phyloP scores from a whole-genome alignment of 2,329 filamentous ascomycete species.

The Pseudogymnoascus sp. region DNA sequence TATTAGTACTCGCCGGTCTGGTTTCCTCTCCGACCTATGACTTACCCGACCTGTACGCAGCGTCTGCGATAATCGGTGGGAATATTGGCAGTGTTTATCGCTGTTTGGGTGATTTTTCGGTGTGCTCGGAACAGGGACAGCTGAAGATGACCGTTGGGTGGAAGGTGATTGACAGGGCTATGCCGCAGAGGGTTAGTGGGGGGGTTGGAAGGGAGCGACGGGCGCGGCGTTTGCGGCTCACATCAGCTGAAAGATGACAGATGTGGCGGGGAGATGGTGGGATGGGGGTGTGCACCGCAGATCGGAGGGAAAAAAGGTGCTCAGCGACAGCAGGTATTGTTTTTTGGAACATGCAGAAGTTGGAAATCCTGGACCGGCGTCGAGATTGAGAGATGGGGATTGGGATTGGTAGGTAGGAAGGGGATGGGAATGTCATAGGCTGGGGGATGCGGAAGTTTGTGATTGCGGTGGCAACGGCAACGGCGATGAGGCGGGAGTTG shows the following conservation, averaged over 20 bases:
- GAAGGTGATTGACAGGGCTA: background rate
- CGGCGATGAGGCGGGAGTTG: background rate
- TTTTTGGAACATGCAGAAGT: background rate
- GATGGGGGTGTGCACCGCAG: background rate
- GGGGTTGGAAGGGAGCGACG: background rate
- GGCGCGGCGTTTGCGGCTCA: background rate
- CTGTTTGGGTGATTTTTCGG: background rate
- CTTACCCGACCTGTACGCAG: background rate
- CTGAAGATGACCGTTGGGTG: background rate
- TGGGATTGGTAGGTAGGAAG: background rate
- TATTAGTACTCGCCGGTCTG: background rate
- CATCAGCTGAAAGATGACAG: conserved; percentile 6
- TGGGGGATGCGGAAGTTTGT: background rate
- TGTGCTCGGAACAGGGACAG: background rate
- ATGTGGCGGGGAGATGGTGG: background rate
- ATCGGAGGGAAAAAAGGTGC: background rate
- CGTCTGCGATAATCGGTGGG: background rate
- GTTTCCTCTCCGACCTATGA: background rate
- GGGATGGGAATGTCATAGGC: background rate
- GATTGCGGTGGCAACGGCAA: background rate
- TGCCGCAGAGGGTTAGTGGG: background rate
- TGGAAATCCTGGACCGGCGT: background rate
- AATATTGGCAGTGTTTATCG: background rate
- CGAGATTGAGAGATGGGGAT: background rate
- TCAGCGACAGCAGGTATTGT: background rate